phyloP scores from a whole-genome alignment of 2,329 filamentous ascomycete genomes.

The Pyricularia sp. region DNA sequence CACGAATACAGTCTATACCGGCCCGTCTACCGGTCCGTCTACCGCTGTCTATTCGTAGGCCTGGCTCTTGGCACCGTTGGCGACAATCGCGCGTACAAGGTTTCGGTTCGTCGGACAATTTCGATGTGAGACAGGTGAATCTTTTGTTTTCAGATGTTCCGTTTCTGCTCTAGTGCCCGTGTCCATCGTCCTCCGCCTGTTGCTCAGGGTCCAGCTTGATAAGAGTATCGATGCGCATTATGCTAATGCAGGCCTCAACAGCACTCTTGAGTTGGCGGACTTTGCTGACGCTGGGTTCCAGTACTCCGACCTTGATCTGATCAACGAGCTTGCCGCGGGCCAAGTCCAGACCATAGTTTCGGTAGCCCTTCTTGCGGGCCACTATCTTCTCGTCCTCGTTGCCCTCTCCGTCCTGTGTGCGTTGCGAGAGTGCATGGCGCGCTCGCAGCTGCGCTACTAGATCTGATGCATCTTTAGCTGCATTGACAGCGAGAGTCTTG shows the following conservation, averaged over 20 bases:
- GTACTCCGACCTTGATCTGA: slow-evolving; percentile 84
- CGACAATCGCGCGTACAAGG: not conserved
- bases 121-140: not conserved
- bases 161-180: slow-evolving; percentile 57
- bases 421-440: slow-evolving; percentile 87
- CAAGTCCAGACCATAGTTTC: slow-evolving; percentile 95
- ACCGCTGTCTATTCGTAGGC: not conserved
- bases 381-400: slow-evolving; percentile 82
- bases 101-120: not conserved
- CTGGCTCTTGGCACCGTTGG: not conserved
- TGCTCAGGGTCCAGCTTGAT: slow-evolving; percentile 95
- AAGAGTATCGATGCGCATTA: slow-evolving; percentile 98
- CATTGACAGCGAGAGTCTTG: slow-evolving; percentile 94
- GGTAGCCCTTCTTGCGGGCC: slow-evolving; percentile 93
- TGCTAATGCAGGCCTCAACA: slow-evolving; percentile 95
- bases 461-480: slow-evolving; percentile 91
- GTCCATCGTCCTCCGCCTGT: slow-evolving; percentile 68
- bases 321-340: slow-evolving; percentile 84
- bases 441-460: slow-evolving; percentile 92
- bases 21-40: not conserved
- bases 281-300: slow-evolving; percentile 98
- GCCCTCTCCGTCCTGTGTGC: slow-evolving; percentile 75
- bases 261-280: slow-evolving; percentile 96
- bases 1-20: not conserved
- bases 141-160: not conserved